phyloP scores from a whole-genome alignment of 2,329 filamentous ascomycete genomes.

The Neobulgaria alba region DNA sequence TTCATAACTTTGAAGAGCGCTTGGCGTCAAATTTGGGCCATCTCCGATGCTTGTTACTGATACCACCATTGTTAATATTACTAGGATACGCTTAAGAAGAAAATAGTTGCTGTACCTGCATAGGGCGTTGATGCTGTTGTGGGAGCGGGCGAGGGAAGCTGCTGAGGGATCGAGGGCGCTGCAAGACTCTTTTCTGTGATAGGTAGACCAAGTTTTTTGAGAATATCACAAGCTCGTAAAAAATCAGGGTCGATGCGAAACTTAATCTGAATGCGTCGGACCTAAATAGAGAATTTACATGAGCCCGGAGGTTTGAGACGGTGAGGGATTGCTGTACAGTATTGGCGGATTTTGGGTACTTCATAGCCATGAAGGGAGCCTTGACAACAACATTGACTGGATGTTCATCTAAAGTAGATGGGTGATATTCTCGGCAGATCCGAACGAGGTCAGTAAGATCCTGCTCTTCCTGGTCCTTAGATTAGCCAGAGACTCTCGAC shows the following conservation, averaged over 20 bases:
- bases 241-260: slow-evolving; percentile 33
- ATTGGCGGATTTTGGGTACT: slow-evolving; percentile 25
- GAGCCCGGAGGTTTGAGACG: too few species aligned
- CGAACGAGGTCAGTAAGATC: slow-evolving; percentile 22
- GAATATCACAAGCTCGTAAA: slow-evolving; percentile 17
- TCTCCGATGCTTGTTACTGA: background rate
- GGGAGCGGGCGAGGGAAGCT: slow-evolving; percentile 5
- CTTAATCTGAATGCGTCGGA: slow-evolving; percentile 36
- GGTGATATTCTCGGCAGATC: slow-evolving; percentile 11
- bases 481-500: slow-evolving; percentile 3
- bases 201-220: slow-evolving; percentile 28
- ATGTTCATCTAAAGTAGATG: slow-evolving; percentile 14
- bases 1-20: slow-evolving; percentile 1
- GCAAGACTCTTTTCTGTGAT: slow-evolving; percentile 18
- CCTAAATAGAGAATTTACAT: slow-evolving; percentile 25
- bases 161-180: slow-evolving; percentile 1
- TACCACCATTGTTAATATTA: too few species aligned
- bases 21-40: background rate
- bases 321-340: slow-evolving; percentile 15
- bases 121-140: slow-evolving; percentile 4
- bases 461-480: slow-evolving; percentile 25
- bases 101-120: slow-evolving; percentile 2
- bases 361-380: slow-evolving; percentile 29
- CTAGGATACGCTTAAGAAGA: slow-evolving; percentile 4
- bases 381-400: slow-evolving; percentile 29